Base-by-base conservation (phyloP, 768 basidiomycete genomes). In the Phaeotremella skinneri region DNA sequence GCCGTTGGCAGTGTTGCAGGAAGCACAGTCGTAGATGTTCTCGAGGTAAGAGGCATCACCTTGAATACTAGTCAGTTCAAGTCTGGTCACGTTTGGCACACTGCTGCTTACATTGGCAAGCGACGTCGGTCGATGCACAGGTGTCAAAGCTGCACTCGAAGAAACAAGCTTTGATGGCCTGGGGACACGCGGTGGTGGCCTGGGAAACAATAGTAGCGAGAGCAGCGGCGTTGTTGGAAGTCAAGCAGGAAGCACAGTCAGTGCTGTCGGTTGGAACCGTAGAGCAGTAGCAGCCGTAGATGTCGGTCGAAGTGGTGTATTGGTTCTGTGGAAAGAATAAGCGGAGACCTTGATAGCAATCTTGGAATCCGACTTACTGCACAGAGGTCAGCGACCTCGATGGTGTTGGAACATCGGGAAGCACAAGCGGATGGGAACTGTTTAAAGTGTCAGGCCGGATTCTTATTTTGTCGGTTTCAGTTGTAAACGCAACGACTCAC, bases 231-330 rank as follows among this genome's bases (percentile, higher is more conserved):
- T 68, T 53, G 66, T 72, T 72, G 58, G 42, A 53, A 60, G 58
- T 64, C 54, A 76, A 57, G 55, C 76, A 77, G 25, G 63, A 58
- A 16, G 73, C 60, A 56, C 76, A 77, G 17, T 60, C 31, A n/a
- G 63, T 34, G 50, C 72, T 60, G 51, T 73, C 73, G 49, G 70
- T 61, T 11, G 74, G 73, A 62, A 67, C 58, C 31, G 62, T 60
- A 64, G 59, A 58, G 49, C 76, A 77, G 73, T 73, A 76, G 59
- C 76, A 77, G 11, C 67, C 73, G 61, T 72, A 71, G 58, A 71
- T 58, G 55, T 67, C 58, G 30, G 65, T 65, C 26, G 60, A 45
- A 31, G 43, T 49, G 30, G 32, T 53, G 59, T 61, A 63, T 56
- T 65, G 54, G 25, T 53, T 55, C 69, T 70, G 50, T 2, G 43